Percentiles rank a stretch among this genome's conserved stretches.
phyloP scores from a whole-genome alignment of 2,329 filamentous ascomycete species.

The Fusarium udum region DNA sequence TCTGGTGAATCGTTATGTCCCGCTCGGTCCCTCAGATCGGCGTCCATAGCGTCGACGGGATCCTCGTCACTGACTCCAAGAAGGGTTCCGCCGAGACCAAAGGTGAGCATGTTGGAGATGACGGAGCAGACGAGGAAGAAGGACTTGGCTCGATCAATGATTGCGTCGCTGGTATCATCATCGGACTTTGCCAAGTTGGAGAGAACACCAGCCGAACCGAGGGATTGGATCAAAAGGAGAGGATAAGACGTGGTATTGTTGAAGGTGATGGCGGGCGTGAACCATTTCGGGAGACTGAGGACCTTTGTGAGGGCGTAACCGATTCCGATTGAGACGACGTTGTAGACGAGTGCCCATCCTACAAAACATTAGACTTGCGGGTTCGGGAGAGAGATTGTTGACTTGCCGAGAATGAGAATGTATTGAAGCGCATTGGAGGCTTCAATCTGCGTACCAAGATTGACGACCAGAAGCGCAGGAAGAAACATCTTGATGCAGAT shows the following conservation, averaged over 20 bases:
- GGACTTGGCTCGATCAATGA: constrained; percentile 25
- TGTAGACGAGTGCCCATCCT: constrained; percentile 28
- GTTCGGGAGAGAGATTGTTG: not conserved
- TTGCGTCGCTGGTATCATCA: constrained; percentile 13
- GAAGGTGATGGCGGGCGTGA: constrained; percentile 27
- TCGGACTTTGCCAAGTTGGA: constrained; percentile 20
- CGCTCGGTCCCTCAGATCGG: constrained; percentile 12
- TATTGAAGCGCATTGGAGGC: constrained; percentile 19
- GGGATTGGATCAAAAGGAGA: constrained; percentile 25
- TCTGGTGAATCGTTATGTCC: not conserved
- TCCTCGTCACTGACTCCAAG: constrained; percentile 24
- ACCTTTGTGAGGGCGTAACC: constrained; percentile 21
- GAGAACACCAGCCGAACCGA: constrained; percentile 27
- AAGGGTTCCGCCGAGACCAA: constrained; percentile 22
- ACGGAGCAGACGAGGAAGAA: constrained; percentile 33
- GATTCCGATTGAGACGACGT: constrained; percentile 12
- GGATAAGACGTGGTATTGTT: constrained; percentile 31
- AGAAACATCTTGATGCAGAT: constrained; percentile 35
- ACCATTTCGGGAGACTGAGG: constrained; percentile 25
- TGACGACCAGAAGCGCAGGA: constrained; percentile 24
- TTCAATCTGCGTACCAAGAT: constrained; percentile 23
- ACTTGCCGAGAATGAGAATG: constrained; percentile 10
- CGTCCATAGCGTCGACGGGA: constrained; percentile 24
- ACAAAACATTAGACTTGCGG: not conserved
- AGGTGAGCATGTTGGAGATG: constrained; percentile 30